Conservation (phyloP, 208 protist genomes). For the Crithidia bombi region DNA sequence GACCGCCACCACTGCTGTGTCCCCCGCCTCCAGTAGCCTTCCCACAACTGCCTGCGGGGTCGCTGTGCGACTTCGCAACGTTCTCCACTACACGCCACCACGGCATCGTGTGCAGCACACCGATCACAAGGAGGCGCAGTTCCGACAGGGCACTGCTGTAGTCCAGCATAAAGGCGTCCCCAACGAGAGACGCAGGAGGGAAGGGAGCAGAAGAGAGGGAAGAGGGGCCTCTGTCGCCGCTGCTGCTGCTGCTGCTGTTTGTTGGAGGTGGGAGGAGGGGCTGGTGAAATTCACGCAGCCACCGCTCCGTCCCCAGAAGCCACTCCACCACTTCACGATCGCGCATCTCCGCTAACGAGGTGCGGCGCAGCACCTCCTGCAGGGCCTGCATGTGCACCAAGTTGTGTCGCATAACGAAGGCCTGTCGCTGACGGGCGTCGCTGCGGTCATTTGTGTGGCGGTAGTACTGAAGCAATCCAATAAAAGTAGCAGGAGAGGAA, state of each 20-base stretch:
- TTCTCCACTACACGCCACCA: conserved; percentile 82
- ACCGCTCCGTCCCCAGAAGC: conserved; percentile 52
- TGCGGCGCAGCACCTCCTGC: conserved; percentile 70
- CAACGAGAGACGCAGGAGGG: not conserved
- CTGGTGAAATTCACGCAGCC: conserved; percentile 38
- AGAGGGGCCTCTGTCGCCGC: not conserved
- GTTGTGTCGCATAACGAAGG: conserved; percentile 23
- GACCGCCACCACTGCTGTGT: not conserved
- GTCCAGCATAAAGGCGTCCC: conserved; percentile 7
- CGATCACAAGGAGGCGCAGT: conserved; percentile 69
- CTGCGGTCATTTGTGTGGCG: not conserved
- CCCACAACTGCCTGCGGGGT: not conserved
- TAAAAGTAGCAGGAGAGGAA: conserved; percentile 10
- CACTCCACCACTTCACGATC: conserved; percentile 76
- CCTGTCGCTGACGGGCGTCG: not conserved
- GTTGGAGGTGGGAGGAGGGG: not conserved
- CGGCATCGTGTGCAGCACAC: conserved; percentile 78
- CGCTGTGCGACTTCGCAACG: conserved; percentile 20
- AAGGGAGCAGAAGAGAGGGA: not conserved
- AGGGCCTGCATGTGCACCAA: conserved; percentile 44
- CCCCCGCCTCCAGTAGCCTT: not conserved
- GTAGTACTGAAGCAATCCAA: conserved; percentile 12
- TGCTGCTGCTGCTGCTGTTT: not conserved
- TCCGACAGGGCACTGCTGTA: conserved; percentile 42
- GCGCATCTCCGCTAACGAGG: conserved; percentile 74